Evolutionary conservation across 108 stramenopile genomes (phyloP).

Genomic region (Skeletonema tropicum): DNA sequence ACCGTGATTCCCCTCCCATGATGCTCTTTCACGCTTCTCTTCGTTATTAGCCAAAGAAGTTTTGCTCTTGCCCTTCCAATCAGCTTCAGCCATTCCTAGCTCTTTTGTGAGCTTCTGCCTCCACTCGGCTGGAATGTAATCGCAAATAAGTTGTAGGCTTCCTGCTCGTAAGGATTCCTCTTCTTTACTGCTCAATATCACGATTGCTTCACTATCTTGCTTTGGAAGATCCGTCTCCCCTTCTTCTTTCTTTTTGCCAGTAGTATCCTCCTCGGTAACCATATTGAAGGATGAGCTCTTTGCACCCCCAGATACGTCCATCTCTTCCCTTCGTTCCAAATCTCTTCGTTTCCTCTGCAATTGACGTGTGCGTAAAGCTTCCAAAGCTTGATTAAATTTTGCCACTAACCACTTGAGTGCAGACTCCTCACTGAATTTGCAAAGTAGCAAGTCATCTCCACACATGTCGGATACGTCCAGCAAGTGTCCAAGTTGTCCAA

Average conservation of each 20-base stretch:
- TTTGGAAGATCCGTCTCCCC: neutral
- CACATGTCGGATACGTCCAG: constrained; percentile 51
- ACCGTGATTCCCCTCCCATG: constrained; percentile 47
- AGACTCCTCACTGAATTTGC: constrained; percentile 53
- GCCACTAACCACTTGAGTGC: constrained; percentile 57
- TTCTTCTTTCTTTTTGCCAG: constrained; percentile 4
- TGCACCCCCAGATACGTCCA: constrained; percentile 11
- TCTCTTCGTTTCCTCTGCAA: constrained; percentile 13
- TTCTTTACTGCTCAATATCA: constrained; percentile 26
- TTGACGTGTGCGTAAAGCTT: constrained; percentile 32
- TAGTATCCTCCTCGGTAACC: constrained; percentile 31
- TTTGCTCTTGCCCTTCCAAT: constrained; percentile 43
- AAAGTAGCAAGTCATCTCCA: constrained; percentile 60
- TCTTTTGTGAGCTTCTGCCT: constrained; percentile 43
- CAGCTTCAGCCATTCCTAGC: constrained; percentile 27
- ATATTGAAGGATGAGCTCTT: constrained; percentile 44
- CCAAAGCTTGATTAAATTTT: constrained; percentile 52
- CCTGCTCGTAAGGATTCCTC: constrained; percentile 11
- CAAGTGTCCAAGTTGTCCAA: constrained; percentile 59
- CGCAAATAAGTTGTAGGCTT: constrained; percentile 64
- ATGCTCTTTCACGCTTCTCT: constrained; percentile 26
- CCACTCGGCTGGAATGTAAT: constrained; percentile 62
- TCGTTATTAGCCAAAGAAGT: constrained; percentile 1
- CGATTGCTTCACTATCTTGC: neutral
- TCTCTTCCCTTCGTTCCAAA: constrained; percentile 5